These are phyloP conservation scores for Epicoccum nigrum DNA, from an alignment of 2,329 filamentous ascomycete species.

Conservation along the genomic window DNA sequence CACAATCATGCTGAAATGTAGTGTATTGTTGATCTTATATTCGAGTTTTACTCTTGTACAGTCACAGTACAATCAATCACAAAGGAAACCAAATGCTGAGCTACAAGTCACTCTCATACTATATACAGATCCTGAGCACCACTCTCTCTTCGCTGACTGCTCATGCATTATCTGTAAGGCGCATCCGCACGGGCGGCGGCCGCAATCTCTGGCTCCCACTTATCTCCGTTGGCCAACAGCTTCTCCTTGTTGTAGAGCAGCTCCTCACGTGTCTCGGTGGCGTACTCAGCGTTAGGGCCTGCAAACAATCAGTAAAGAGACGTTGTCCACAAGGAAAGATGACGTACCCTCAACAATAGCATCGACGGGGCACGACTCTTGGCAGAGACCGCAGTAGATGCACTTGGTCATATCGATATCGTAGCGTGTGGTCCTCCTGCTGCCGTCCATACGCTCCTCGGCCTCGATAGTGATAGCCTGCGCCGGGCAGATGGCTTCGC, in stretches of 20 bases:
- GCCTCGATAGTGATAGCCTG: slow-evolving; percentile 99
- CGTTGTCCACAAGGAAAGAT: slow-evolving; percentile 25
- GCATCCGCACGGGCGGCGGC: slow-evolving; percentile 91
- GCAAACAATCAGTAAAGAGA: slow-evolving; percentile 22
- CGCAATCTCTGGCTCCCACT: slow-evolving; percentile 95
- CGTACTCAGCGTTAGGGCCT: slow-evolving; percentile 76
- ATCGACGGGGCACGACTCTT: slow-evolving; percentile 98
- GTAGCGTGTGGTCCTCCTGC: slow-evolving; percentile 92
- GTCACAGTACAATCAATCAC: slow-evolving; percentile 20
- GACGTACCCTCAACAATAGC: slow-evolving; percentile 77
- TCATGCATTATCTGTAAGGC: slow-evolving; percentile 63
- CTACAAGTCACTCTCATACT: slow-evolving; percentile 30
- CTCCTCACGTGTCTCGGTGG: slow-evolving; percentile 85
- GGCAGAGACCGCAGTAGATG: slow-evolving; percentile 99
- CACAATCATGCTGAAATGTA: neutral
- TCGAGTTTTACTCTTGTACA: slow-evolving; percentile 22
- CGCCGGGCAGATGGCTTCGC: slow-evolving; percentile 96
- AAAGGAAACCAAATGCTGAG: slow-evolving; percentile 34
- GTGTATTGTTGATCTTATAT: slow-evolving; percentile 7
- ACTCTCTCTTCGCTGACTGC: slow-evolving; percentile 35
- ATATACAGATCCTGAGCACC: slow-evolving; percentile 39
- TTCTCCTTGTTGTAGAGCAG: slow-evolving; percentile 98
- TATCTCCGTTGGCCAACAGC: slow-evolving; percentile 72
- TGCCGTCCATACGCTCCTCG: slow-evolving; percentile 95
- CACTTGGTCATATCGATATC: slow-evolving; percentile 99